Conservation (phyloP, 306 rosid species). For the Boehmeria nivea region DNA sequence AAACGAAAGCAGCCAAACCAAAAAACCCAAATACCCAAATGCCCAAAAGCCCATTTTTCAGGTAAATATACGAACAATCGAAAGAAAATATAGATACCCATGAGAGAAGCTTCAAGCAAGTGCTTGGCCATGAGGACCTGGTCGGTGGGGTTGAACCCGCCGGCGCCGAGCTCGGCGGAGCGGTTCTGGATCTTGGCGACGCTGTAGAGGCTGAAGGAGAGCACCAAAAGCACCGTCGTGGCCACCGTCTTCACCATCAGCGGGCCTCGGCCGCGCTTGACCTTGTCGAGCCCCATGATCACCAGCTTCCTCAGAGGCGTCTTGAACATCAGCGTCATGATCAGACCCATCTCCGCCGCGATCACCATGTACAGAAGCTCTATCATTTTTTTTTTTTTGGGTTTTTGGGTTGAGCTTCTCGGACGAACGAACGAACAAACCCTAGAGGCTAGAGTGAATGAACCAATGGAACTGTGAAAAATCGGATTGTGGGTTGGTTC, state of each 20-base stretch:
- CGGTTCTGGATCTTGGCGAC: slow-evolving; percentile 60
- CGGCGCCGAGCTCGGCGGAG: slow-evolving; percentile 46
- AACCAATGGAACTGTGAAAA: too few relatives aligned
- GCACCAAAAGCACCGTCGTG: slow-evolving; percentile 54
- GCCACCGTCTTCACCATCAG: slow-evolving; percentile 61
- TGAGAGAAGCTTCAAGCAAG: slow-evolving; percentile 87
- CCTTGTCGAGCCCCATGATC: slow-evolving; percentile 57
- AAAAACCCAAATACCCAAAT: too few relatives aligned
- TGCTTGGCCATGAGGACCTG: slow-evolving; percentile 78
- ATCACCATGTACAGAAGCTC: slow-evolving; percentile 66
- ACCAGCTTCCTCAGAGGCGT: slow-evolving; percentile 84
- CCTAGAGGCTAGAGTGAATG: slow-evolving; percentile 14
- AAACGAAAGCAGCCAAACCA: background rate
- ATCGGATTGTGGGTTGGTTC: too few relatives aligned
- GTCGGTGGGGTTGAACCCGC: slow-evolving; percentile 62
- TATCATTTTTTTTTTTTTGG: too few relatives aligned
- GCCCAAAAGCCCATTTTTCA: too few relatives aligned
- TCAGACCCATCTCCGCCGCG: slow-evolving; percentile 50
- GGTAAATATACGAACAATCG: too few relatives aligned
- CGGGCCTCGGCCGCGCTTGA: slow-evolving; percentile 87
- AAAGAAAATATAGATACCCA: too few relatives aligned
- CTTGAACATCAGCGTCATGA: slow-evolving; percentile 59
- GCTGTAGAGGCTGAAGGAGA: slow-evolving; percentile 53
- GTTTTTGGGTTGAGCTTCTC: too few relatives aligned
- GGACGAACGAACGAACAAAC: too few relatives aligned